A percentile compares a stretch with the other conserved stretches of the same genome.
These are phyloP conservation scores for Magnaporthiopsis rhizophila DNA, from an alignment of 2,329 filamentous ascomycete genomes.

Conservation along the genomic window DNA sequence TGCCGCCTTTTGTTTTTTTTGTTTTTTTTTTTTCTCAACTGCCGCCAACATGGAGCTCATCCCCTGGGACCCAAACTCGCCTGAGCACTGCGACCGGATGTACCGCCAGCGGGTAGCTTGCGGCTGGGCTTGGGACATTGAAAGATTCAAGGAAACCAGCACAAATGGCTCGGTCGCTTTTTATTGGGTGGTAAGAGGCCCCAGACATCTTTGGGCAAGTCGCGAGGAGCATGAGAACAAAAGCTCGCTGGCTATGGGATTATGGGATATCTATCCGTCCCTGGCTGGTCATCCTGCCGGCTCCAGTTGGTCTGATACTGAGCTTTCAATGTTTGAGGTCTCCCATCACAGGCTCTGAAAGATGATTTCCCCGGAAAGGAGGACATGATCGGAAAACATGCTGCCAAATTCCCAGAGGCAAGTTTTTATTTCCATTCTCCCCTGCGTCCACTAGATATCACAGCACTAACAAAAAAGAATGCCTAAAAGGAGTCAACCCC, in stretches of 20 bases:
- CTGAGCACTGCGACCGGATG: slow-evolving; percentile 5
- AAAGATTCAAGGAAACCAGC: not conserved
- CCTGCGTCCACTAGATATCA: not conserved
- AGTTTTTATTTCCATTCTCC: slow-evolving; percentile 14
- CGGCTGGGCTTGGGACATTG: slow-evolving; percentile 5
- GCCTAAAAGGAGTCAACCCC: slow-evolving; percentile 20
- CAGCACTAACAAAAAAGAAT: not conserved
- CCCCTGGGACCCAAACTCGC: slow-evolving; percentile 7
- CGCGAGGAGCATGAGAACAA: not conserved
- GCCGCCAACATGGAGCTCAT: not conserved
- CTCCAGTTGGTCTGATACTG: not conserved
- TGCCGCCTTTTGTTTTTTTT: too few relatives aligned
- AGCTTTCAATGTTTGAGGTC: not conserved
- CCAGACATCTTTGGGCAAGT: not conserved
- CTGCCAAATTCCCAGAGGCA: slow-evolving; percentile 11
- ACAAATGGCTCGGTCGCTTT: not conserved
- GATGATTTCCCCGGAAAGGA: slow-evolving; percentile 20
- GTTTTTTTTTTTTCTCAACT: too few relatives aligned
- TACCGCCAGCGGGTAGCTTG: slow-evolving; percentile 6
- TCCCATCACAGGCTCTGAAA: slow-evolving; percentile 19
- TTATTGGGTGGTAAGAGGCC: slow-evolving; percentile 1
- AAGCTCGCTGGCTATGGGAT: too few relatives aligned
- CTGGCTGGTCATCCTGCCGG: not conserved
- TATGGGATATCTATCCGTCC: not conserved
- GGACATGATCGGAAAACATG: slow-evolving; percentile 21